Evolutionary conservation across 768 basidiomycete genomes (phyloP), one percentile per base, ranked within the genome.

Genomic region (Psilocybe sp.): DNA sequence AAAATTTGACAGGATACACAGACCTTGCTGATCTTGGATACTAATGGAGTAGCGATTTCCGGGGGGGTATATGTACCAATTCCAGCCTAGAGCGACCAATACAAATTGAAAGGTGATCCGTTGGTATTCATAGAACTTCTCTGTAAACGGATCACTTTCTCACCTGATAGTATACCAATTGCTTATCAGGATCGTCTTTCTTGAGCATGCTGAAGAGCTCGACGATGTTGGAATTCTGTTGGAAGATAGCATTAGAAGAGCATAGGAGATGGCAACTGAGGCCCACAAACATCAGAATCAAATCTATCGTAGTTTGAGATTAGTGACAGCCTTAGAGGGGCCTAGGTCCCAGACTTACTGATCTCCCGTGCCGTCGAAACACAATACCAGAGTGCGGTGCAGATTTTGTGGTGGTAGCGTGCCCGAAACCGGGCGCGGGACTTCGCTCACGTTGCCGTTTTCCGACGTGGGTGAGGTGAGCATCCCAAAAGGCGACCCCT

Each of bases 361-460:
- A 50, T 78, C 73, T 38, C 75, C 75, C 4, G 78, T 80, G 4
- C 78, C 83, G 63, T 89, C 87, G 58, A 89, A 89, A 61, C 87
- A 87, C 5, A 89, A 69, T 1, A 87, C 76, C 7, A 86, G 56
- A 0, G 81, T 85, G 31, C 84, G 69, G 44, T 51, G 55, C 9
- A 56, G 42, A 40, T 70, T 65, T 1, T 55, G 54, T 5, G 66
- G 61, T 9, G 71, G 71, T 7, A 70, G 61, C 5, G 50, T 53
- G 20, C 55, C 46, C 7, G 31, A 43, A 20, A 60, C 51, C 15
- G 50, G 18, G 14, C 39, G 20, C 9, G 49, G 41, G 8, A 34
- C 31, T 18, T 32, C 3, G 13, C 12, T 36, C 18, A 41, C 19
- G 13, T 50, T 50, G 5, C 49, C 49, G 33, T 44, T 39, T n/a